Evolutionary conservation across 495 filamentous ascomycete species (phyloP).

Genomic region (Trichoderma erinaceum): DNA sequence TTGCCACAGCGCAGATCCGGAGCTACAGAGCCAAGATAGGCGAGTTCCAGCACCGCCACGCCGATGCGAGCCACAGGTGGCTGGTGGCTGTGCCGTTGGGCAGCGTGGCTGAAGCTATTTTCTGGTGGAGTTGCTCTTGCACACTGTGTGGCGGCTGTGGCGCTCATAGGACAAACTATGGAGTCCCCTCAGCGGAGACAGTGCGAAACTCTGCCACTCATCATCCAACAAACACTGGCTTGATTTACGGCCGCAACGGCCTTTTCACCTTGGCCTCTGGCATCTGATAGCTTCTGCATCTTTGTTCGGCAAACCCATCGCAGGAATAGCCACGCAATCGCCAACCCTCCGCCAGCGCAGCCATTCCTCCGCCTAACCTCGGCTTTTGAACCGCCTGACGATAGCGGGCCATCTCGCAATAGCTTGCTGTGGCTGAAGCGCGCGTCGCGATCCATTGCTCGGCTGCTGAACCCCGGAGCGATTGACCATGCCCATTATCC

Average conservation of each 20-base stretch:
- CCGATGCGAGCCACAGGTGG: not conserved
- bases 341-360: not conserved
- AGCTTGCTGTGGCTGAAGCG: slow-evolving; percentile 2
- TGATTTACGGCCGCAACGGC: slow-evolving; percentile 3
- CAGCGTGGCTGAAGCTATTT: not conserved
- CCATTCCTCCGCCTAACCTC: not conserved
- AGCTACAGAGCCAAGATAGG: not conserved
- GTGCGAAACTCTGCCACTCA: not conserved
- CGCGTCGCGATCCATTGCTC: not conserved
- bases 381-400: not conserved
- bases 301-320: slow-evolving; percentile 2
- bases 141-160: slow-evolving; percentile 1
- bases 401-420: not conserved
- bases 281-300: slow-evolving; percentile 4
- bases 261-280: not conserved
- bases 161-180: not conserved
- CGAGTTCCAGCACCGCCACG: not conserved
- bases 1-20: slow-evolving; percentile 6
- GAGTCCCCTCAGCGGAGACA: not conserved
- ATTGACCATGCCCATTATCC: slow-evolving; percentile 15
- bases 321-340: not conserved
- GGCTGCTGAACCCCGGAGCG: slow-evolving; percentile 1
- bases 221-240: not conserved
- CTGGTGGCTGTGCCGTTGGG: not conserved
- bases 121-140: not conserved